phyloP scores from a whole-genome alignment of 129 eudicot species.

The Daucus carota region DNA sequence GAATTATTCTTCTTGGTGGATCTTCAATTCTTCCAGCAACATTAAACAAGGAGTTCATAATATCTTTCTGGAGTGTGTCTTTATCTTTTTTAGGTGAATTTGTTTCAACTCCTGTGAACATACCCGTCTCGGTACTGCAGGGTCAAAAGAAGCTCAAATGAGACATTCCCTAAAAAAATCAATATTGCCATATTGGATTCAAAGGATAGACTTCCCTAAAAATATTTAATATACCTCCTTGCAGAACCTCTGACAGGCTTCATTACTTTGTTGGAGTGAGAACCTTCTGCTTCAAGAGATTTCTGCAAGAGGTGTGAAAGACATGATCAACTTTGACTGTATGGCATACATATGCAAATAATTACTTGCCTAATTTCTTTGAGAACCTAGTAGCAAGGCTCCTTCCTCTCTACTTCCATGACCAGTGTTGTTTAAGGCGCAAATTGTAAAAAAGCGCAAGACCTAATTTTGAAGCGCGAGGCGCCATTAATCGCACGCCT shows the following conservation, averaged over 20 bases:
- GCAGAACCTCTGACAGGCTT: constrained; percentile 13
- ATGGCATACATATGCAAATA: background rate
- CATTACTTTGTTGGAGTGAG: constrained; percentile 10
- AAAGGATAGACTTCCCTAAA: no score
- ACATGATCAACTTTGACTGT: constrained; percentile 3
- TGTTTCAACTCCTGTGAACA: constrained; percentile 4
- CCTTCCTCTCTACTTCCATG: background rate
- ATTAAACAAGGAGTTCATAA: constrained; percentile 44
- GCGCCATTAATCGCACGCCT: no score
- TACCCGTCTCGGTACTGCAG: constrained; percentile 20
- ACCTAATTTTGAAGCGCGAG: no score
- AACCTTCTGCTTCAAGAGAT: constrained; percentile 12
- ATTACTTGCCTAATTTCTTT: background rate
- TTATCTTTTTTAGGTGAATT: constrained; percentile 1
- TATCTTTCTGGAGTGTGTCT: constrained; percentile 43
- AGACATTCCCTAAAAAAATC: background rate
- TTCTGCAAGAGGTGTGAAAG: constrained; percentile 14
- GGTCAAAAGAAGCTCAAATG: constrained; percentile 5
- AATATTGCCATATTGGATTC: background rate
- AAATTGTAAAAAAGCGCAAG: no score
- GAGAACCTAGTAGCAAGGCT: background rate
- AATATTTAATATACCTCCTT: constrained; percentile 27
- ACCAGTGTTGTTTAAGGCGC: no score
- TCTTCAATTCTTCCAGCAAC: constrained; percentile 41
- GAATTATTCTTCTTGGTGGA: constrained; percentile 13